Base-by-base conservation (phyloP, 345 rosid species). In the Carallia brachiata region DNA sequence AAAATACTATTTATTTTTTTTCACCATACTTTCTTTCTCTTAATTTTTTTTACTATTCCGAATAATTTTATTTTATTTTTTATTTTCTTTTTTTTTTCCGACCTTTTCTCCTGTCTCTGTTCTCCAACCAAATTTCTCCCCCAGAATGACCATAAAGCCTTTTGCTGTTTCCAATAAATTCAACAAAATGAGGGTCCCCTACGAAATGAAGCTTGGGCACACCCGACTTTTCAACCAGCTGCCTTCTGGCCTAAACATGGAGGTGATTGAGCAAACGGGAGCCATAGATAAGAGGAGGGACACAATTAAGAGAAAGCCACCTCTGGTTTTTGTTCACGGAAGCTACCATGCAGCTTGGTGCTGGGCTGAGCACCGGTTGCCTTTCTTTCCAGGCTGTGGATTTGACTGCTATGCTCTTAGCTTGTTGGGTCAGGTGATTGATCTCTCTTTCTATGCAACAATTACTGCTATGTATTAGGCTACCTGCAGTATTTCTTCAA, bases 331-430 rank as follows among this genome's bases (percentile, higher is more conserved):
- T 78, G 83, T 91, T 44, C 97, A 93, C 74, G 97, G 97, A 36
- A 93, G 98, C 81, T 91, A 91, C 28, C 97, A 91, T 78, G 92
- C 98, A 53, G 96, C 98, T 80, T 89, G 98, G 98, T 91, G 90
- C 78, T 91, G 98, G 98, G 96, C 93, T 79, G 97, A 87, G 71
- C 78, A 87, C 59, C 91, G 98, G 97, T 71, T 93, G 71, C 89
- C 96, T 50, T 89, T 89, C 85, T 91, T 93, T 73, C 86, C 97
- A 55, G 74, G 70, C 72, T 83, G 68, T 66, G 98, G 97, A 28
- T 93, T 81, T 74, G 97, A 89, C 74, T 87, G 91, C 83, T 91
- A 84, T 59, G 96, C 96, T 66, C 28, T 89, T 65, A 91, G 97
- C 80, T 83, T 91, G 74, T 79, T 89, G 80, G 96, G 80, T 70